Base-by-base conservation (phyloP, 139 green algal species). In the Picochlorum sp. region DNA sequence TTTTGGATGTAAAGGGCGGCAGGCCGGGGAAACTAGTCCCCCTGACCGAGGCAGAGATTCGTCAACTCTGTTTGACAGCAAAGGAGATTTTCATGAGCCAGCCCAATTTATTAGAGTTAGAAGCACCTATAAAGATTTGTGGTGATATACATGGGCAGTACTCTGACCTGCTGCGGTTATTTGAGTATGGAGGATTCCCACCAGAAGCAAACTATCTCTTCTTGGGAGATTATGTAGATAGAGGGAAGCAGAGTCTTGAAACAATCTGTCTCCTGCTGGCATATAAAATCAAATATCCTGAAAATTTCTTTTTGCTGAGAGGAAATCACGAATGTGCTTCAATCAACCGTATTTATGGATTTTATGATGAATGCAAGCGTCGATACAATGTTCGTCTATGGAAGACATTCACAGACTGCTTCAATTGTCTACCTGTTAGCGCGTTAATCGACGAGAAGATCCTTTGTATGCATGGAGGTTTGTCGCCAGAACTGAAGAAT, bases 361-460 rank as follows among this genome's bases (percentile, higher is more conserved):
- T 99, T 66, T 99, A 98, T 64, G 94, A 99, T 70, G 94, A 99
- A 79, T 99, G 94, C 88, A 99, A 99, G 75, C 82, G 92, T 64
- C 81, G 92, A 58, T 99, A 98, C 75, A 98, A 97, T 84, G 96
- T 98, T 61, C 76, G 92, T 60, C 80, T 99, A 23, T 99, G 94
- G 94, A 90, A 96, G 50, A 98, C 87, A 0, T 99, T 99, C 76
- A 99, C 91, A 20, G 94, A 99, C 67, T 98, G 92, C 81, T 99
- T 99, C 85, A 99, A 99, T 81, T 99, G 94, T 77, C 76, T 99
- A 60, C 94, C 94, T 7, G 89, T 98, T 44, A 83, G 85, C 16
- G 94, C 94, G n/a, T 80, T 99, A 6, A 89, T 99, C 28, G 94
- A 99, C 65, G 94, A 99, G 75, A 99, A 99, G 88, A 99, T 99